Evolutionary conservation across 2,329 filamentous ascomycete genomes (phyloP), one percentile per base, ranked within the genome.

Genomic region (Paraphaeosphaeria minitans): DNA sequence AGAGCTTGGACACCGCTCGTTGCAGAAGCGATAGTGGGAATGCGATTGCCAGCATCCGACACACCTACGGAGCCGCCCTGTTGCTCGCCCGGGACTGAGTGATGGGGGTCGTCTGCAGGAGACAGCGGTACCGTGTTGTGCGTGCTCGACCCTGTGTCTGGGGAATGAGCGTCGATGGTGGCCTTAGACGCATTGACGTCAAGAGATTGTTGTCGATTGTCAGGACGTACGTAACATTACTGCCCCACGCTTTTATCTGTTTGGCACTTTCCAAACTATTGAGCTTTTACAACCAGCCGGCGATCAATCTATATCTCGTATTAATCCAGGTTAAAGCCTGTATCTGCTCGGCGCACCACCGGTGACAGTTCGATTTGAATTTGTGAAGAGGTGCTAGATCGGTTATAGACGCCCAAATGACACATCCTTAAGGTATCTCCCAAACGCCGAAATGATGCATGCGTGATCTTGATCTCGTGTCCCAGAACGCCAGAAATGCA

Each of bases 341-440:
- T 19, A 6, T 14, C 27, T 12, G 5, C n/a, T n/a, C n/a, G n/a
- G n/a, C n/a, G n/a, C n/a, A n/a, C n/a, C n/a, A n/a, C n/a, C n/a
- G n/a, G n/a, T n/a, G n/a, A n/a, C n/a, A n/a, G n/a, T n/a, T n/a
- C n/a, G n/a, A n/a, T n/a, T n/a, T n/a, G n/a, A n/a, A n/a, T n/a
- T n/a, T n/a, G n/a, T n/a, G n/a, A n/a, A n/a, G n/a, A n/a, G n/a
- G n/a, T n/a, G n/a, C n/a, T n/a, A n/a, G n/a, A n/a, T n/a, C n/a
- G n/a, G 13, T 21, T 43, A 31, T 53, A 57, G 39, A 54, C 39
- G 22, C 41, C 43, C 13, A 42, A 31, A 31, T 41, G 50, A 39
- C 42, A 58, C 37, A 35, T 48, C 12, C 51, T 66, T 67, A 67
- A 66, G 68, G 62, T 68, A 67, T 66, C 65, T 33, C 45, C 59